Base-by-base conservation (phyloP, 2,329 filamentous ascomycete species). In the Penicillium sp. region DNA sequence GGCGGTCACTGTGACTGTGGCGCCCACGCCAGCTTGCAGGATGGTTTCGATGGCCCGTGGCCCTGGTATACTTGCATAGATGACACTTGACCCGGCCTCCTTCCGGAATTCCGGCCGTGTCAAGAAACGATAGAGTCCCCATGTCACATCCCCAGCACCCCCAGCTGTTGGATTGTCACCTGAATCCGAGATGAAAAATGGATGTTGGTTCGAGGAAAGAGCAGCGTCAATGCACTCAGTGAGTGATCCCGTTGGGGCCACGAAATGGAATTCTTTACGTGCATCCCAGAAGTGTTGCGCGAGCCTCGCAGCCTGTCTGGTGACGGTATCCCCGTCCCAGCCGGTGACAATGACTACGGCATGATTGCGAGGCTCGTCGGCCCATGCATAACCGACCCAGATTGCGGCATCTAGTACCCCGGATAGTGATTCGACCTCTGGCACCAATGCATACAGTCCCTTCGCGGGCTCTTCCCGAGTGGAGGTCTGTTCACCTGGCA, bases 301-400 rank as follows among this genome's bases (percentile, higher is more conserved):
- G 5, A 78, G 55, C 17, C 59, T 62, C 53, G 75, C 67, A 0
- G 74, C 73, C 2, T 69, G 69, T 1, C 43, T 43, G 0, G 59
- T 53, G 2, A 74, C 64, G 0, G 61, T 59, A 1, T 54, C 45
- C 34, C 64, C 46, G 30, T 75, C 64, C 74, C 74, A 77, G 8
- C 75, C 75, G 0, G 74, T 77, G 0, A 74, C 73, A 4, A 77
- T 65, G 3, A 77, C 66, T 2, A 59, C 70, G 0, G 74, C 75
- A 5, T 71, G 65, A 41, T 77, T 76, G 14, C 75, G 65, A 15
- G 72, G 73, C 51, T 76, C 75, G 43, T 78, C 75, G 0, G 75
- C 75, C 75, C 75, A 78, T 1, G 75, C 70, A 47, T 78, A 78
- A 2, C 75, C 75, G 0, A 78, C 75, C 75, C 75, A 78, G 18